phyloP scores from a whole-genome alignment of 805 yeast genomes.

The Nakazawaea wickerhamii region DNA sequence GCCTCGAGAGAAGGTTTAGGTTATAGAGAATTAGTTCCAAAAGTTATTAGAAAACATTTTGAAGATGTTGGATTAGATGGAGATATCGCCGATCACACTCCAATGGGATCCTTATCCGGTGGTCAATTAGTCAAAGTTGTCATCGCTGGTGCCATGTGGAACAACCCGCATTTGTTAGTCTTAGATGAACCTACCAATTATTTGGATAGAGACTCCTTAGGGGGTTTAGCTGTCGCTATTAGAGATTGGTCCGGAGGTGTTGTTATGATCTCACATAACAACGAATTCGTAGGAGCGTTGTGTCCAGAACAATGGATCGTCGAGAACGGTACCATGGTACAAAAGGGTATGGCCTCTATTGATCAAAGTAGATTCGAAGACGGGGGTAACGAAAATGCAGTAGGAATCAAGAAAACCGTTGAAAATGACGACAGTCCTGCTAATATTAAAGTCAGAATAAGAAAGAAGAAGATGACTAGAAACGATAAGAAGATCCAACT shows the following conservation, averaged over 20 bases:
- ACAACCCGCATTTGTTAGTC: constrained; percentile 93
- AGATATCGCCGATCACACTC: constrained; percentile 97
- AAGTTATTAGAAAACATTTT: constrained; percentile 91
- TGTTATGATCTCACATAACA: constrained; percentile 96
- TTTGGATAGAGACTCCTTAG: constrained; percentile 95
- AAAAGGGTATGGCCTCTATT: constrained; percentile 72
- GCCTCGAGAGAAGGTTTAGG: constrained; percentile 99
- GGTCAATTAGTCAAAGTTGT: constrained; percentile 98
- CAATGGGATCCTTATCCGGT: constrained; percentile 93
- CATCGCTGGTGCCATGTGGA: constrained; percentile 99
- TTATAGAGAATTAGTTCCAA: constrained; percentile 88
- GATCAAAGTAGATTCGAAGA: constrained; percentile 82
- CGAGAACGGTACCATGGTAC: constrained; percentile 84
- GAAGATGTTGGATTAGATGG: constrained; percentile 97
- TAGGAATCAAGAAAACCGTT: constrained; percentile 39
- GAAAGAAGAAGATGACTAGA: constrained; percentile 97
- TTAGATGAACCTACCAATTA: constrained; percentile 98
- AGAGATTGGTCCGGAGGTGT: constrained; percentile 99
- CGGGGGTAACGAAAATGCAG: constrained; percentile 48
- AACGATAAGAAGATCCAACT: constrained; percentile 89
- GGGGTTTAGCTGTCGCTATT: constrained; percentile 95
- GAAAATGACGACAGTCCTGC: constrained; percentile 90
- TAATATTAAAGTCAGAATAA: constrained; percentile 84
- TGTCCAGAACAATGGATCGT: constrained; percentile 99
- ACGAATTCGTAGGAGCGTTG: constrained; percentile 93